A percentile compares a stretch with the other conserved stretches of the same genome.
phyloP scores from a whole-genome alignment of 805 yeast genomes.

The Suhomyces tanzawaensis region DNA sequence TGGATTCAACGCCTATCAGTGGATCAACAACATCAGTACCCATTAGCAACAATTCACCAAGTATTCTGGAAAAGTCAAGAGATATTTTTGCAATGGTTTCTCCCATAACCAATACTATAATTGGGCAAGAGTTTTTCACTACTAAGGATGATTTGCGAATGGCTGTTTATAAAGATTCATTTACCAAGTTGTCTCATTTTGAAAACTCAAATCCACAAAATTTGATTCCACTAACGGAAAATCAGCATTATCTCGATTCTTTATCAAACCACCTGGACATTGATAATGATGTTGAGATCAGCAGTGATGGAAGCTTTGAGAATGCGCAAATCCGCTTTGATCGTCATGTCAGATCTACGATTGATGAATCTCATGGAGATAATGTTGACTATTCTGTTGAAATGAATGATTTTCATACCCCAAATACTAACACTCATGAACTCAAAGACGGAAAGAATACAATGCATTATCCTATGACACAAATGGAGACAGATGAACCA shows the following conservation, averaged over 20 bases:
- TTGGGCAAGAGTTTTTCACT: conserved; percentile 11
- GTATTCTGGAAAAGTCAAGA: neutral
- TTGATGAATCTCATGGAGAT: neutral
- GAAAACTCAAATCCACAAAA: neutral
- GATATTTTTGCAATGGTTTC: conserved; percentile 13
- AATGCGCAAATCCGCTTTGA: conserved; percentile 5
- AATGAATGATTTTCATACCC: neutral
- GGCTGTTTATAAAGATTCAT: conserved; percentile 12
- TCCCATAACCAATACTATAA: conserved; percentile 8
- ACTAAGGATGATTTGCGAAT: conserved; percentile 11
- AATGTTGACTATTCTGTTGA: neutral
- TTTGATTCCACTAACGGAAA: neutral
- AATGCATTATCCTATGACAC: too few species aligned
- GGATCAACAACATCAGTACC: neutral
- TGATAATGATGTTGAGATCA: conserved; percentile 2
- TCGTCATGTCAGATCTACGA: conserved; percentile 3
- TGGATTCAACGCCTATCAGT: neutral
- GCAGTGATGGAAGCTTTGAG: conserved; percentile 6
- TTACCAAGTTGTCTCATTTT: conserved; percentile 6
- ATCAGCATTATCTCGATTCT: neutral
- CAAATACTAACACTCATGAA: neutral
- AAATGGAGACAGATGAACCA: too few species aligned
- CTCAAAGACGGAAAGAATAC: neutral
- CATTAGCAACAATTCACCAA: neutral
- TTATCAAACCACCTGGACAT: neutral